Base-by-base conservation (phyloP, 2,329 filamentous ascomycete genomes). In the Aspergillus fumigatiaffinis region DNA sequence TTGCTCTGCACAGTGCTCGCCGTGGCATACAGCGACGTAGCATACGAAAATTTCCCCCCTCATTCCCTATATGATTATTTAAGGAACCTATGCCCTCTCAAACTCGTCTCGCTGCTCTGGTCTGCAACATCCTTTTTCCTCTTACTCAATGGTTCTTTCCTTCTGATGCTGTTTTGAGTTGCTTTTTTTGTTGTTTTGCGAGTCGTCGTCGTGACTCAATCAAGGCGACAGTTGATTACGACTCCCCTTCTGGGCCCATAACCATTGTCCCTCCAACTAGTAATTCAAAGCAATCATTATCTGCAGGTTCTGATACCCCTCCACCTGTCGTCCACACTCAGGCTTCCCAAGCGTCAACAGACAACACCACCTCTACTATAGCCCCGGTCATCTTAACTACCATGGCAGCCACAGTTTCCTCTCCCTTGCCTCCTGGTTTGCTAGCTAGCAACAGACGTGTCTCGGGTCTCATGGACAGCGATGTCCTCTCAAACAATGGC, bases 91-190 rank as follows among this genome's bases (percentile, higher is more conserved):
- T 23, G n/a, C 28, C 29, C 46, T 47, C 29, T 32, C 51, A 32
- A 21, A 23, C 47, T 38, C 17, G n/a, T 7, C 32, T 20, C 21
- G 10, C 17, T 26, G 14, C 21, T 14, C 25, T 46, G 26, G 32
- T n/a, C 14, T 38, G 32, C 20, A 35, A 47, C 21, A 52, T 25
- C 29, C 26, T 14, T 51, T 47, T 29, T 8, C 48, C 41, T 52
- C 38, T 28, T 52, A 47, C 32, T 41, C 42, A 47, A 47, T 32
- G 35, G 17, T 38, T 5, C 51, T 57, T 57, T 51, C 21, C 21
- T 54, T 51, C 51, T 54, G 41, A 54, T 54, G 52, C 52, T 41
- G 52, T 38, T 57, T 57, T 57, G 55, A 52, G 51, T 57, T 52
- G 46, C 48, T 49, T 51, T 48, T 35, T 54, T 51, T 50, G 26